Evolutionary conservation across 345 rosid genomes (phyloP), one percentile per base, ranked within the genome.

Genomic region (Limnanthes douglasii): DNA sequence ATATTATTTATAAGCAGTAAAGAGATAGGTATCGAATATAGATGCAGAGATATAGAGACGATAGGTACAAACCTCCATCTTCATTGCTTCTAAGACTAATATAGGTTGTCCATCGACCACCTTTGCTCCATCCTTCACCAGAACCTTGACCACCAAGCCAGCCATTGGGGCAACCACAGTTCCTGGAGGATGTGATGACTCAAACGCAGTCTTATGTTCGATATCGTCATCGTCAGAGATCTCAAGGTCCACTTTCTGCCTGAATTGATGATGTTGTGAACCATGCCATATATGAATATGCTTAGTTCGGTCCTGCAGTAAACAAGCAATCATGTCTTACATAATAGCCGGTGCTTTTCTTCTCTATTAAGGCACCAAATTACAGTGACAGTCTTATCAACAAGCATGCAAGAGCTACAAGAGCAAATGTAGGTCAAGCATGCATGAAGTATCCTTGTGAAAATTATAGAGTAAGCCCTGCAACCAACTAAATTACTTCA

Each of bases 71-170:
- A 79, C 95, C 97, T 88, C 97, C 95, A 88, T 88, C 69, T 88
- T 88, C 95, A 83, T 88, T 48, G 95, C 95, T 63, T 83, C 95
- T 24, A 88, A 50, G 55, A 88, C 93, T 43, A 88, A 42, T 11
- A 83, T 51, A 30, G 90, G 81, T 58, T 79, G 95, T 18, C 79
- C 93, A 57, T 53, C 68, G 43, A 65, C 95, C 43, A 79, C 92
- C 39, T 57, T 74, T 20, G 63, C 43, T 32, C 86, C 92, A 43
- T 83, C 70, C 45, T 72, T 51, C 12, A 49, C 62, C 37, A 88
- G 70, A 55, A 88, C 92, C 69, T 88, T 88, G 34, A 88, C 86
- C 17, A 76, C 92, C 37, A 83, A 68, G 36, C 95, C 95, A 65
- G 97, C 84, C 97, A 88, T 88, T 31, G 97, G 95, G 20, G 95